A percentile compares a stretch with the other conserved stretches of the same genome.
phyloP scores from a whole-genome alignment of 164 flowering plant species.

The Magnolia changhungtana region DNA sequence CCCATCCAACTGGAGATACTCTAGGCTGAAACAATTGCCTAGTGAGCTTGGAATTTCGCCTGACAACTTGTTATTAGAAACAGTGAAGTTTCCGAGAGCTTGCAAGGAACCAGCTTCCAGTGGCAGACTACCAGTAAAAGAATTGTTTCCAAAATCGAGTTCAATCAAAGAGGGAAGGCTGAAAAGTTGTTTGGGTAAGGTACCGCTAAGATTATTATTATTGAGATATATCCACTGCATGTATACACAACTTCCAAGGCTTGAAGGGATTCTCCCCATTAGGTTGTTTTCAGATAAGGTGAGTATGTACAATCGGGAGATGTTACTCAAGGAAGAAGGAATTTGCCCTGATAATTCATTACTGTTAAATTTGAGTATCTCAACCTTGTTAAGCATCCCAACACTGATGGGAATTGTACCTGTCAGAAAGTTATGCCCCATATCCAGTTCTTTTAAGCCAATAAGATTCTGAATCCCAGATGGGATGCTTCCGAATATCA shows the following conservation, averaged over 20 bases:
- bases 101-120: slow-evolving; percentile 24
- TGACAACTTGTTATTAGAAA: slow-evolving; percentile 12
- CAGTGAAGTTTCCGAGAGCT: slow-evolving; percentile 5
- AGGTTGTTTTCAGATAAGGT: background rate
- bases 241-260: slow-evolving; percentile 4
- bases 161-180: slow-evolving; percentile 7
- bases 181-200: slow-evolving; percentile 12
- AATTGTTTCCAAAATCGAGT: slow-evolving; percentile 12
- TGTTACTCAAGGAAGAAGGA: too few relatives aligned
- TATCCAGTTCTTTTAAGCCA: too few relatives aligned
- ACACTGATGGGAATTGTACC: too few relatives aligned
- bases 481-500: too few relatives aligned
- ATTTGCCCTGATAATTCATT: too few relatives aligned
- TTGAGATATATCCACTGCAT: slow-evolving; percentile 5
- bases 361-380: too few relatives aligned
- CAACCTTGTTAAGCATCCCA: too few relatives aligned
- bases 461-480: too few relatives aligned
- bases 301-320: background rate
- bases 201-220: slow-evolving; percentile 12
- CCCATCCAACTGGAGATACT: background rate
- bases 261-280: slow-evolving; percentile 7
- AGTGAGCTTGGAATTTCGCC: slow-evolving; percentile 17
- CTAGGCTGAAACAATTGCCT: slow-evolving; percentile 18
- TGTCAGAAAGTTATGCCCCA: too few relatives aligned
- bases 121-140: slow-evolving; percentile 25